Conservation (phyloP, 768 basidiomycete species). For the Termitomyces sp. region DNA sequence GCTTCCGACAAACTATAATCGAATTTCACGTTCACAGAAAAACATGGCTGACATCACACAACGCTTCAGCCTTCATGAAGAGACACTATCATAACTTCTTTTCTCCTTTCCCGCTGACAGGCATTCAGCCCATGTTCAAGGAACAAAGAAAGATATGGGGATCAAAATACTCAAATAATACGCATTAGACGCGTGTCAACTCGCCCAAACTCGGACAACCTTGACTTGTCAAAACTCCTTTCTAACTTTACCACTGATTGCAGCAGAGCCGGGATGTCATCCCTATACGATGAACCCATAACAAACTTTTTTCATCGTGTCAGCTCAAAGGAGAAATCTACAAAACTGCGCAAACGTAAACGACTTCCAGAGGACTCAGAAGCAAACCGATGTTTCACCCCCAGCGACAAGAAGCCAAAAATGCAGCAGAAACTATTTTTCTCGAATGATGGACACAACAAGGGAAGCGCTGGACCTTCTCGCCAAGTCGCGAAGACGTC, state of each 20-base stretch:
- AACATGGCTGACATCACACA: too few species aligned
- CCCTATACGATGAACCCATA: constrained; percentile 21
- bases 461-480: background rate
- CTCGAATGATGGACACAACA: background rate
- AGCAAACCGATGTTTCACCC: constrained; percentile 1
- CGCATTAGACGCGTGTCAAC: constrained; percentile 1
- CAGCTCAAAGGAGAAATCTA: constrained; percentile 4
- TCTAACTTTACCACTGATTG: background rate
- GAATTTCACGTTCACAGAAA: too few species aligned
- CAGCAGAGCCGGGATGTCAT: constrained; percentile 9
- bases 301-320: constrained; percentile 23
- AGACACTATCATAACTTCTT: too few species aligned
- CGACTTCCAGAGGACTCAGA: constrained; percentile 10
- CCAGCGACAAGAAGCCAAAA: constrained; percentile 9
- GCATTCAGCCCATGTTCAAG: too few species aligned
- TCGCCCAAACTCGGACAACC: background rate
- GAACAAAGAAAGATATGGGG: too few species aligned
- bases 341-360: constrained; percentile 16
- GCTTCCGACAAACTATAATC: too few species aligned
- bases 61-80: too few species aligned
- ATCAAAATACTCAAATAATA: too few species aligned
- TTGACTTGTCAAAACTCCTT: background rate
- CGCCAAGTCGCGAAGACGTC: background rate
- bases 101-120: too few species aligned
- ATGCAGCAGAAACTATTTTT: constrained; percentile 13